Evolutionary conservation across 306 rosid genomes (phyloP).

Genomic region (Sicyos baderoa): DNA sequence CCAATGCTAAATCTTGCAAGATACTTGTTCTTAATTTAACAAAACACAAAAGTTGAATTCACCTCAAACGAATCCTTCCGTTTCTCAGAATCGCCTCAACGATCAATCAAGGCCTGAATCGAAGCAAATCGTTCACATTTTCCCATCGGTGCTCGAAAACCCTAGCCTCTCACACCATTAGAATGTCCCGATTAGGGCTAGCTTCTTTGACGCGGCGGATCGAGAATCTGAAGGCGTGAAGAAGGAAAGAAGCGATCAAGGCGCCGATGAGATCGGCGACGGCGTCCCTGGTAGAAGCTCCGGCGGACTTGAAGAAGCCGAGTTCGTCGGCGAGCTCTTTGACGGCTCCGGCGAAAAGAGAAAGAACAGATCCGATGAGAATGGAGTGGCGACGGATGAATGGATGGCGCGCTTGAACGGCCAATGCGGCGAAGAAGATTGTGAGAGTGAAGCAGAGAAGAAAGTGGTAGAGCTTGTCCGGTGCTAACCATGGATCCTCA

Average conservation of each 20-base stretch:
- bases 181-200: constrained; percentile 26
- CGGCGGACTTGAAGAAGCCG: constrained; percentile 58
- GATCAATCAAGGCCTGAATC: background rate
- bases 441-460: constrained; percentile 48
- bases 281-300: constrained; percentile 64
- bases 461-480: constrained; percentile 53
- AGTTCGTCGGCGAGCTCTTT: constrained; percentile 77
- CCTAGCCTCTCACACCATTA: constrained; percentile 37
- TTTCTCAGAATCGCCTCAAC: background rate
- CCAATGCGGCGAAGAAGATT: constrained; percentile 41
- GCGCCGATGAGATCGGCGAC: constrained; percentile 58
- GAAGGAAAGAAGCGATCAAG: constrained; percentile 36
- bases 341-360: constrained; percentile 65
- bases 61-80: background rate
- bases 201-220: constrained; percentile 17
- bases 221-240: constrained; percentile 24
- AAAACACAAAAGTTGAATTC: background rate
- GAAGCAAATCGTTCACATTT: too few relatives aligned
- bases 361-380: constrained; percentile 36
- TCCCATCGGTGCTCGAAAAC: background rate
- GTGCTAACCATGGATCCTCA: constrained; percentile 45
- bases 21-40: too few relatives aligned
- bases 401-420: constrained; percentile 29
- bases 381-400: constrained; percentile 57
- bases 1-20: too few relatives aligned